phyloP scores from a whole-genome alignment of 768 basidiomycete species.

The Agaricus subrufescens region DNA sequence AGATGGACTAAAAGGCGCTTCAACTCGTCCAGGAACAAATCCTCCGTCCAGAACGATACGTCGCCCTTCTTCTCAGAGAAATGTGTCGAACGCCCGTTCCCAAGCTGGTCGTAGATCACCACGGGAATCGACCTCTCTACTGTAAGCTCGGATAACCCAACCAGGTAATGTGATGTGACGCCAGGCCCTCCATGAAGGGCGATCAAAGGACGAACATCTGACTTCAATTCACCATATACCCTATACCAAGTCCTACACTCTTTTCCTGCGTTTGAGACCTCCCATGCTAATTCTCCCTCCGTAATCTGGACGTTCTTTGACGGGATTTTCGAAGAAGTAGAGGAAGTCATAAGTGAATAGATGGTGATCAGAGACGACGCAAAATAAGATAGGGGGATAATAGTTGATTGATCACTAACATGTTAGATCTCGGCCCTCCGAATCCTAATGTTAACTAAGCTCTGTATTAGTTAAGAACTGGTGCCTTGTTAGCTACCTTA shows the following conservation, averaged over 20 bases:
- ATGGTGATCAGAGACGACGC: no score
- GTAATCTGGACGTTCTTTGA: no score
- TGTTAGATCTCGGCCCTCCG: no score
- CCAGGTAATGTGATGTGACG: constrained; percentile 34
- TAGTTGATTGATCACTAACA: no score
- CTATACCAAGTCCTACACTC: constrained; percentile 45
- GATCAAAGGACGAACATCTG: constrained; percentile 37
- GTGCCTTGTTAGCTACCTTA: no score
- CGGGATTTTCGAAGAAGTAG: no score
- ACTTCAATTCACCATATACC: constrained; percentile 37
- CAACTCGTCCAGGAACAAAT: constrained; percentile 50
- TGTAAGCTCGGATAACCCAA: constrained; percentile 33
- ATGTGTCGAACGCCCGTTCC: constrained; percentile 48
- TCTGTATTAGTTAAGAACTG: no score
- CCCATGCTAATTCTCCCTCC: constrained; percentile 7
- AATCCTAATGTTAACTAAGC: no score
- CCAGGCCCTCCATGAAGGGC: constrained; percentile 55
- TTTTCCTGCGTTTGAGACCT: background rate
- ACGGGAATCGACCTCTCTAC: constrained; percentile 35
- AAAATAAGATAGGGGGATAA: no score
- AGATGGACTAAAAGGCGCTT: constrained; percentile 40
- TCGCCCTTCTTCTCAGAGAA: constrained; percentile 38
- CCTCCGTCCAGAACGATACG: constrained; percentile 46
- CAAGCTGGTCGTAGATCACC: constrained; percentile 54
- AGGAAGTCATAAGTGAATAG: no score